Percentiles rank a stretch among this genome's conserved stretches.
Conservation (phyloP, 1,284 basidiomycete genomes). For the Blastosporella zonata region DNA sequence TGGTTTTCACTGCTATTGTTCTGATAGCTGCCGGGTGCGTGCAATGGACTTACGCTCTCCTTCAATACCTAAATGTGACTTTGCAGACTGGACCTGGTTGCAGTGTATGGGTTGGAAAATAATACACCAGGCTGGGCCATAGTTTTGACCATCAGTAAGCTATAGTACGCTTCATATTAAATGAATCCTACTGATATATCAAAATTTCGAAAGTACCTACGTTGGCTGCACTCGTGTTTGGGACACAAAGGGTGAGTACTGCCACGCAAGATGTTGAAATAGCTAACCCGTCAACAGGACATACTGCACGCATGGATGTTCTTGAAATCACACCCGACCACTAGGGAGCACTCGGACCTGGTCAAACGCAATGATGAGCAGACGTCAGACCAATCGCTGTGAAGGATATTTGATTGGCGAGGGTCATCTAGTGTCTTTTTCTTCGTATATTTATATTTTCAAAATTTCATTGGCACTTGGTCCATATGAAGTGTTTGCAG, state of each 20-base stretch:
- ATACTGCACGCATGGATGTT: slow-evolving; percentile 12
- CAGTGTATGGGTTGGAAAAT: slow-evolving; percentile 4
- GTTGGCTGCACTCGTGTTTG: slow-evolving; percentile 5
- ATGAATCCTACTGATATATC: neutral
- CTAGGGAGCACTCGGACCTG: neutral
- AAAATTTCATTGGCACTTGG: too few relatives aligned
- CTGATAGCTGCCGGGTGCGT: slow-evolving; percentile 4
- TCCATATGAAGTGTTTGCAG: too few relatives aligned
- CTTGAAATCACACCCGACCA: slow-evolving; percentile 1
- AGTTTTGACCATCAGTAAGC: slow-evolving; percentile 11
- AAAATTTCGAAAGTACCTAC: slow-evolving; percentile 1
- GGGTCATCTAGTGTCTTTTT: too few relatives aligned
- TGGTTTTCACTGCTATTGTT: slow-evolving; percentile 2
- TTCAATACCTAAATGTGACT: neutral
- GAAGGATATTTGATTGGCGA: too few relatives aligned
- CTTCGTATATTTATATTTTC: too few relatives aligned
- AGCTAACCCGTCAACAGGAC: slow-evolving; percentile 4
- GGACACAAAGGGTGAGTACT: slow-evolving; percentile 6
- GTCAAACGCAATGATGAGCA: neutral
- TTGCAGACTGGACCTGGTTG: slow-evolving; percentile 1
- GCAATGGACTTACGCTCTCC: neutral
- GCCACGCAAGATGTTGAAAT: neutral
- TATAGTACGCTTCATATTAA: neutral
- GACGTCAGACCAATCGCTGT: too few relatives aligned
- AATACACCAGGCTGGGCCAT: slow-evolving; percentile 8